A percentile compares a stretch with the other conserved stretches of the same genome.
Evolutionary conservation across 768 basidiomycete species (phyloP).

Genomic region (Cystofilobasidium bisporidii): DNA sequence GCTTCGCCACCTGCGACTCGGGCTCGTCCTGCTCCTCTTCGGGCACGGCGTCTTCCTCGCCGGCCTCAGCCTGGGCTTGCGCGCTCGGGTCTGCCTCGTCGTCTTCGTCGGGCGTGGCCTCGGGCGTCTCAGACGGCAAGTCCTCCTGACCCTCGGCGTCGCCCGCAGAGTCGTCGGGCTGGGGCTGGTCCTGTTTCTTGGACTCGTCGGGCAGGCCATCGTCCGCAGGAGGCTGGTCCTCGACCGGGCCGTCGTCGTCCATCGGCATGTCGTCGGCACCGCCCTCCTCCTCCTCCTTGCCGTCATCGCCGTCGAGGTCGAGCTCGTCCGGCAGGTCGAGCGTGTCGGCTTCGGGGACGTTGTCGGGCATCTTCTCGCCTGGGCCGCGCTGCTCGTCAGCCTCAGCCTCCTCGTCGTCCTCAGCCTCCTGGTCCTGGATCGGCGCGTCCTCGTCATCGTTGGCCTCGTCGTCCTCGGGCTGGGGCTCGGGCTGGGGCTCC

Average conservation of each 20-base stretch:
- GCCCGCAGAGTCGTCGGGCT: slow-evolving; percentile 20
- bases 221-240: background rate
- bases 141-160: slow-evolving; percentile 16
- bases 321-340: slow-evolving; percentile 85
- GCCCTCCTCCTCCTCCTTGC: slow-evolving; percentile 35
- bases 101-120: slow-evolving; percentile 19
- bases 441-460: slow-evolving; percentile 34
- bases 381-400: slow-evolving; percentile 46
- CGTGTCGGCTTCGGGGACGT: slow-evolving; percentile 65
- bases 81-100: slow-evolving; percentile 35
- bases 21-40: slow-evolving; percentile 36
- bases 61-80: slow-evolving; percentile 36
- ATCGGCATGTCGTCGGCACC: background rate
- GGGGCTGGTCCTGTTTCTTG: slow-evolving; percentile 21
- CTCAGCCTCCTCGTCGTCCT: slow-evolving; percentile 29
- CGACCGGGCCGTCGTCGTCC: slow-evolving; percentile 22
- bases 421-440: slow-evolving; percentile 22
- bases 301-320: slow-evolving; percentile 47
- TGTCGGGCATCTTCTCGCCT: slow-evolving; percentile 57
- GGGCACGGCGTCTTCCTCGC: slow-evolving; percentile 42
- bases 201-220: slow-evolving; percentile 9
- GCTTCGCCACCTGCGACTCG: slow-evolving; percentile 27
- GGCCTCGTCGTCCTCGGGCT: slow-evolving; percentile 34
- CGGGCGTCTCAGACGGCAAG: slow-evolving; percentile 14
- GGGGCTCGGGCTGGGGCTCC: slow-evolving; percentile 30